Conservation (phyloP, 805 yeast species). For the Candida stauntonica region DNA sequence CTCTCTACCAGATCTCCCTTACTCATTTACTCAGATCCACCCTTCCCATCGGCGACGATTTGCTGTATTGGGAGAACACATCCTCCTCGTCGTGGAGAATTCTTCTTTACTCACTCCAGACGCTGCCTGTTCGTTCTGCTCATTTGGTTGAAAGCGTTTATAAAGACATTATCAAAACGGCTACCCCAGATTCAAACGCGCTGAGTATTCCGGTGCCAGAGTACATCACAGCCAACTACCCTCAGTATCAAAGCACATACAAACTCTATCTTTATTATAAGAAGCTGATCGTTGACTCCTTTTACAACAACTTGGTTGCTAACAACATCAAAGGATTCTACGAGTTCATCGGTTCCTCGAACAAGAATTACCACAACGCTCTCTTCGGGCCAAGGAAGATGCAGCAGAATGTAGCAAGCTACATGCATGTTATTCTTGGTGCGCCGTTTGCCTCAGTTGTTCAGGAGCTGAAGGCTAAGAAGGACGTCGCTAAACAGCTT, state of each 20-base stretch:
- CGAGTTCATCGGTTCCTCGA: constrained; percentile 24
- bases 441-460: constrained; percentile 34
- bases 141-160: constrained; percentile 18
- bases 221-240: constrained; percentile 6
- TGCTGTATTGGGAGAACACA: constrained; percentile 43
- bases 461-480: constrained; percentile 28
- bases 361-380: constrained; percentile 23
- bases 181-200: constrained; percentile 10
- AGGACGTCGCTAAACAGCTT: constrained; percentile 17
- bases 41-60: constrained; percentile 38
- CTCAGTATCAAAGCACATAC: constrained; percentile 10
- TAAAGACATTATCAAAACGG: constrained; percentile 24
- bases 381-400: constrained; percentile 9
- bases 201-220: constrained; percentile 9
- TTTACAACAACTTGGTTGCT: constrained; percentile 17
- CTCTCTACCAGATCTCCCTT: constrained; percentile 32
- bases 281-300: constrained; percentile 11
- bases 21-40: constrained; percentile 37
- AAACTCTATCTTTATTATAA: constrained; percentile 13
- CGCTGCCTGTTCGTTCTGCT: constrained; percentile 28
- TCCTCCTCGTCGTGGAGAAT: constrained; percentile 31
- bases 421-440: constrained; percentile 30
- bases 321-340: constrained; percentile 19
- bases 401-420: constrained; percentile 9
- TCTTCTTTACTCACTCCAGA: constrained; percentile 38